phyloP scores from a whole-genome alignment of 345 rosid species.

The Noccaea caerulescens region DNA sequence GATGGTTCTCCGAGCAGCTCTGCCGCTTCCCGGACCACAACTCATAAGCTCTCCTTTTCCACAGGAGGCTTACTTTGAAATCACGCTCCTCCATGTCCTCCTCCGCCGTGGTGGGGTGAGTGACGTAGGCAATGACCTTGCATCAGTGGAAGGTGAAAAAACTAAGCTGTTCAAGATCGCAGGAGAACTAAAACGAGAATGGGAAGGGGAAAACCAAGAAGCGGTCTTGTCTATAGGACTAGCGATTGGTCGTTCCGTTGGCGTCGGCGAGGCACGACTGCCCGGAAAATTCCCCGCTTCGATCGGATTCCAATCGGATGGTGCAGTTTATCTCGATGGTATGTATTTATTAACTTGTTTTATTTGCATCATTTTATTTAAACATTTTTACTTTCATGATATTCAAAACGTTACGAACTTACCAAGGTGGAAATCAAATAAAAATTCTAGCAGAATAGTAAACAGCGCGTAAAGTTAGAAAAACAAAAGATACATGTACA shows the following conservation, averaged over 20 bases:
- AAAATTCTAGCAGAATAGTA: neutral
- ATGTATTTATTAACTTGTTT: slow-evolving; percentile 22
- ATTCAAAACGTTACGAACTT: neutral
- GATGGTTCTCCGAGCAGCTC: slow-evolving; percentile 67
- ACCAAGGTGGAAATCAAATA: neutral
- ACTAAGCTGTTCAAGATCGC: slow-evolving; percentile 64
- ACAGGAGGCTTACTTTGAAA: slow-evolving; percentile 91
- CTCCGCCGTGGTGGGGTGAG: slow-evolving; percentile 30
- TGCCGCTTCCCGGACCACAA: slow-evolving; percentile 93
- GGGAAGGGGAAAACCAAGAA: slow-evolving; percentile 38
- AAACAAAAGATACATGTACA: neutral
- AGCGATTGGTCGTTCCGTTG: slow-evolving; percentile 59
- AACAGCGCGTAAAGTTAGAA: neutral
- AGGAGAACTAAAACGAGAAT: slow-evolving; percentile 54
- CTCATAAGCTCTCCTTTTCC: slow-evolving; percentile 78
- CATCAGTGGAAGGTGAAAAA: slow-evolving; percentile 60
- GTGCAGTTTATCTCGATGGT: slow-evolving; percentile 89
- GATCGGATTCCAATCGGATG: slow-evolving; percentile 85
- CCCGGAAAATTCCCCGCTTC: slow-evolving; percentile 90
- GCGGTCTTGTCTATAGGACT: slow-evolving; percentile 64
- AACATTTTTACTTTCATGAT: neutral
- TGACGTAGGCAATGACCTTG: slow-evolving; percentile 23
- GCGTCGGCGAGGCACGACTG: slow-evolving; percentile 47
- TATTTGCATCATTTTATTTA: neutral
- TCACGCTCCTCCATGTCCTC: slow-evolving; percentile 57